Base-by-base conservation (phyloP, 305 asterid genomes). In the Lippia alba region DNA sequence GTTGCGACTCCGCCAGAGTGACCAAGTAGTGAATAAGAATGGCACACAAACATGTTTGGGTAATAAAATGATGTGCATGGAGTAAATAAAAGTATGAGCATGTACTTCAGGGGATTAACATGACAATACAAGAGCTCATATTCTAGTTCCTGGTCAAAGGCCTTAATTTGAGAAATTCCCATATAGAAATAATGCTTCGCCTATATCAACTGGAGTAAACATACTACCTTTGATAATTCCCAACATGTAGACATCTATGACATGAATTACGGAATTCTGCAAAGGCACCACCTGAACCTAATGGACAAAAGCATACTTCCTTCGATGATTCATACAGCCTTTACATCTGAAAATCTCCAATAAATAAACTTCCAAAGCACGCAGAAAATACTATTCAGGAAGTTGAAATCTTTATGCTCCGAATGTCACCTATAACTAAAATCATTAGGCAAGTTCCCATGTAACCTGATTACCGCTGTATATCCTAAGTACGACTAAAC, bases 301-400 rank as follows among this genome's bases (percentile, higher is more conserved):
- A 34, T 18, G 49, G n/a, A 24, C 3, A 24, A 1, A 24, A 24
- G 30, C 30, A 24, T 24, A 24, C 30, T 24, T 24, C 30, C 3
- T 24, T 24, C 3, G 30, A 24, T 24, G 30, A 24, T 24, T 39
- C 49, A 72, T 8, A 45, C 71, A 41, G n/a, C 12, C 32, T 40
- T 50, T 30, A 24, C 69, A 15, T 7, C 0, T 24, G 34, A 24
- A 51, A 1, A 54, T 6, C 50, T 45, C 49, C 30, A 24, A 3
- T 34, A 36, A 11, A 36, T 6, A 4, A 56, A 69, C 71, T 24
- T 16, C 33, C 55, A 59, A 24, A 49, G 44, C 61, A 76, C 40
- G 34, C 9, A 46, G 54, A 5, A 70, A 40, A 34, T 15, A 48
- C 59, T 64, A 40, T 50, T 63, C 50, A 8, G 16, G 19, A 34